Conservation (phyloP, 208 protist genomes). For the Acanthamoeba triangularis region DNA sequence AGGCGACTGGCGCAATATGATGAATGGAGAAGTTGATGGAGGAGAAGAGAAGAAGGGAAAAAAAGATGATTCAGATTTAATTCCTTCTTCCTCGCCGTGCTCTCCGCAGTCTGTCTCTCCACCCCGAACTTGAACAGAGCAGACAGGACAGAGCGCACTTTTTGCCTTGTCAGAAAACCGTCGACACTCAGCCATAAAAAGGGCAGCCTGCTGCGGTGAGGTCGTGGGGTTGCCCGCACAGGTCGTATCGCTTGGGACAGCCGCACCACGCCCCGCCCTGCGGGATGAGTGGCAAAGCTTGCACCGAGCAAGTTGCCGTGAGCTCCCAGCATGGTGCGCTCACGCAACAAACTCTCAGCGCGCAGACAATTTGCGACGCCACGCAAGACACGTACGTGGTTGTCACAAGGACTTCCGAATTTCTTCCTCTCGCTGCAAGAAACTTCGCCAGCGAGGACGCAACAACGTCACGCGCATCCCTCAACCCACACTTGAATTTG, state of each 20-base stretch:
- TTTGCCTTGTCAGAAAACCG: too few species aligned
- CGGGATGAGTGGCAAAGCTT: too few species aligned
- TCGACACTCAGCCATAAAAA: too few species aligned
- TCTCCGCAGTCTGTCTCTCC: neutral
- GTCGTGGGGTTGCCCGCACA: too few species aligned
- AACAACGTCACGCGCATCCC: neutral
- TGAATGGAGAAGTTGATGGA: neutral
- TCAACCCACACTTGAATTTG: too few species aligned
- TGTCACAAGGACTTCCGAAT: neutral
- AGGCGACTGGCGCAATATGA: neutral
- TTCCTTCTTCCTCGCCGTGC: neutral
- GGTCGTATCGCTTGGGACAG: too few species aligned
- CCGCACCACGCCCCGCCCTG: too few species aligned
- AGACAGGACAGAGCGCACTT: neutral
- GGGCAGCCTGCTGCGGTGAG: too few species aligned
- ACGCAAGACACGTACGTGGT: neutral
- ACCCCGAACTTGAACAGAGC: neutral
- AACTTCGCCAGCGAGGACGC: constrained; percentile 30
- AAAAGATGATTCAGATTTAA: neutral
- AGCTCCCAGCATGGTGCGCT: too few species aligned
- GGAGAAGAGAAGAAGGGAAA: neutral
- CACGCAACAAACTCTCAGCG: too few species aligned
- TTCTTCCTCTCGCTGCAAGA: neutral
- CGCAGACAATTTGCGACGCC: neutral
- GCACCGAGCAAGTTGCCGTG: too few species aligned